A percentile compares a stretch with the other conserved stretches of the same genome.
Conservation (phyloP, 2,329 filamentous ascomycete genomes). For the Uncinocarpus reesii region DNA sequence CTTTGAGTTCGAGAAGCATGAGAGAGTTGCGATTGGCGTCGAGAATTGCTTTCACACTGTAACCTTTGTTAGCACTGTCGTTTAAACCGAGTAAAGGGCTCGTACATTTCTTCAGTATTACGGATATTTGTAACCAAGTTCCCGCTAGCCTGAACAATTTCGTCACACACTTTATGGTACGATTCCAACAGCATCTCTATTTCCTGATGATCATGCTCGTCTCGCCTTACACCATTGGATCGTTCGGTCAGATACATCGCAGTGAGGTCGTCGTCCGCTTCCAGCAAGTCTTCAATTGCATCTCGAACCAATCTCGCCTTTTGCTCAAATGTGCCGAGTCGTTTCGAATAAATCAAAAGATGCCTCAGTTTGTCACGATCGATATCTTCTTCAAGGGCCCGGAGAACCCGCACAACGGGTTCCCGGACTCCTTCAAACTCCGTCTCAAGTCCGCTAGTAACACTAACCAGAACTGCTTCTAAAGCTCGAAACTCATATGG, state of each 20-base stretch:
- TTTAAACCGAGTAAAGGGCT: neutral
- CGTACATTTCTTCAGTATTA: conserved; percentile 94
- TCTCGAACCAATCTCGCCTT: conserved; percentile 89
- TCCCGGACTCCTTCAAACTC: conserved; percentile 92
- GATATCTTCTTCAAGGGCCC: conserved; percentile 91
- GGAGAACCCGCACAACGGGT: conserved; percentile 77
- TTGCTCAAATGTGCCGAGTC: conserved; percentile 92
- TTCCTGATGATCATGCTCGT: conserved; percentile 83
- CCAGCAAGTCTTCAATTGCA: conserved; percentile 86
- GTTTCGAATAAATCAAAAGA: conserved; percentile 87
- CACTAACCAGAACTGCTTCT: conserved; percentile 87
- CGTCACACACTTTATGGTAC: conserved; percentile 94
- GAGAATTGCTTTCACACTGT: conserved; percentile 84
- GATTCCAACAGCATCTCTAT: conserved; percentile 95
- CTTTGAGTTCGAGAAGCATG: conserved; percentile 94
- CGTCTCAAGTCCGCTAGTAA: conserved; percentile 80
- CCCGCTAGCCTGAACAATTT: conserved; percentile 90
- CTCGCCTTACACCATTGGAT: conserved; percentile 57
- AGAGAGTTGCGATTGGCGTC: conserved; percentile 97
- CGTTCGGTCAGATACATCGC: conserved; percentile 95
- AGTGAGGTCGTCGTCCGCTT: conserved; percentile 89
- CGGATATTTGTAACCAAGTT: conserved; percentile 90
- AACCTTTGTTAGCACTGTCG: conserved; percentile 17
- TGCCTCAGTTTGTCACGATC: conserved; percentile 86
- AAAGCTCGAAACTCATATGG: conserved; percentile 95